Evolutionary conservation across 208 protist genomes (phyloP).

Genomic region (Crithidia acanthocephali): DNA sequence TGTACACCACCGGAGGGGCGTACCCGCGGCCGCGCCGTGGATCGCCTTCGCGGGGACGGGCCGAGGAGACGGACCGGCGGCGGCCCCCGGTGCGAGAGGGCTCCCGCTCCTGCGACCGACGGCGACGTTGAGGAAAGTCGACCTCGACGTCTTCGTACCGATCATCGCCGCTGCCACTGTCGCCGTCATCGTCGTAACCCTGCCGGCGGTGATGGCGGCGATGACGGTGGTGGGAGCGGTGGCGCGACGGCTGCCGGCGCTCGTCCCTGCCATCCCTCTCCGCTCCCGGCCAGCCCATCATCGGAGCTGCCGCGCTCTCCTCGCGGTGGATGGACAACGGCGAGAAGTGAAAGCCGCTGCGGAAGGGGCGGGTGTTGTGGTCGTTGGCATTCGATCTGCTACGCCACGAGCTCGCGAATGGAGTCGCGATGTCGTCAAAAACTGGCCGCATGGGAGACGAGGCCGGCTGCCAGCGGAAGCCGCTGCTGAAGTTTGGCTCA

Average conservation of each 20-base stretch:
- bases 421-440: not conserved
- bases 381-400: not conserved
- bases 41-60: not conserved
- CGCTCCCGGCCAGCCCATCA: slow-evolving; percentile 9
- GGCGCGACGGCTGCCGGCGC: slow-evolving; percentile 8
- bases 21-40: slow-evolving; percentile 16
- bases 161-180: not conserved
- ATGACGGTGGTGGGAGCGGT: slow-evolving; percentile 12
- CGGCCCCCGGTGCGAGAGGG: not conserved
- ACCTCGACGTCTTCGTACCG: slow-evolving; percentile 3
- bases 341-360: slow-evolving; percentile 1
- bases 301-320: not conserved
- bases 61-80: not conserved
- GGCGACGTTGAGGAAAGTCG: slow-evolving; percentile 5
- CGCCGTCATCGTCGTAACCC: not conserved
- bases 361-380: not conserved
- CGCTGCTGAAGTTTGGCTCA: not conserved
- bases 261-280: not conserved
- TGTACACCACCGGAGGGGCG: slow-evolving; percentile 31
- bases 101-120: not conserved
- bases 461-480: slow-evolving; percentile 6
- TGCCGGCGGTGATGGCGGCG: not conserved
- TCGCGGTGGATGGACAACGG: slow-evolving; percentile 12
- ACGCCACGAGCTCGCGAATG: slow-evolving; percentile 11
- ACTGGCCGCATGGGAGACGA: not conserved